A percentile compares a stretch with the other conserved stretches of the same genome.
Evolutionary conservation across 1,284 basidiomycete genomes (phyloP).

Genomic region (Moesziomyces sp.): DNA sequence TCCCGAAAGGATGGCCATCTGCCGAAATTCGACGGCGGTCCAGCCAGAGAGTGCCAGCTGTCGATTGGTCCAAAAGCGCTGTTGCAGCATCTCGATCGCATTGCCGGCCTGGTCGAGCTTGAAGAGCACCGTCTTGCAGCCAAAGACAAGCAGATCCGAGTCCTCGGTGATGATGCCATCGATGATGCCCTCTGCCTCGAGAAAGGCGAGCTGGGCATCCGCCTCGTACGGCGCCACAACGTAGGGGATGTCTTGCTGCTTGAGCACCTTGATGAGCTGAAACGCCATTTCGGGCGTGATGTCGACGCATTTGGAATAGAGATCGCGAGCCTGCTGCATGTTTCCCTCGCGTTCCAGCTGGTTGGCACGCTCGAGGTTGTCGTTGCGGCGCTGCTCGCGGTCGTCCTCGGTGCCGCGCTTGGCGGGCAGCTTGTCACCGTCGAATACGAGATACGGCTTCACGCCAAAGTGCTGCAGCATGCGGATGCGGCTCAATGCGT

Average conservation of each 20-base stretch:
- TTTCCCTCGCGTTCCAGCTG: slow-evolving; percentile 81
- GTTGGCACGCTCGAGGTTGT: slow-evolving; percentile 76
- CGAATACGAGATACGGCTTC: slow-evolving; percentile 92
- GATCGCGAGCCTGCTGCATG: slow-evolving; percentile 82
- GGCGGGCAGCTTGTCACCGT: slow-evolving; percentile 92
- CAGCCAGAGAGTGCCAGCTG: slow-evolving; percentile 86
- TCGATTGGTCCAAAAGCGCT: slow-evolving; percentile 78
- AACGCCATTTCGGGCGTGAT: slow-evolving; percentile 97
- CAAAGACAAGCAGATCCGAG: slow-evolving; percentile 96
- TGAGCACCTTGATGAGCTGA: slow-evolving; percentile 88
- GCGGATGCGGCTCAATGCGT: slow-evolving; percentile 90
- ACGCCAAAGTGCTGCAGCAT: slow-evolving; percentile 86
- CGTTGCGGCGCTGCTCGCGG: slow-evolving; percentile 76
- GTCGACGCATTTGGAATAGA: slow-evolving; percentile 90
- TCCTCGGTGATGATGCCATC: slow-evolving; percentile 97
- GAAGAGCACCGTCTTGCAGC: slow-evolving; percentile 76
- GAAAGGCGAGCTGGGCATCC: slow-evolving; percentile 93
- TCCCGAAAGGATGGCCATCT: slow-evolving; percentile 95
- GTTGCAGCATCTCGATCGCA: slow-evolving; percentile 82
- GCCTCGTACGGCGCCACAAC: slow-evolving; percentile 99
- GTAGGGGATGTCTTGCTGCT: slow-evolving; percentile 71
- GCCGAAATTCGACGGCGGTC: slow-evolving; percentile 87
- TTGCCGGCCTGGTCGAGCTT: slow-evolving; percentile 71
- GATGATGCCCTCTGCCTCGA: slow-evolving; percentile 84
- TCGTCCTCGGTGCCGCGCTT: slow-evolving; percentile 90